Evolutionary conservation across 1,284 basidiomycete species (phyloP), one percentile per base, ranked within the genome.

Genomic region (Sanguinoderma infundibulare): DNA sequence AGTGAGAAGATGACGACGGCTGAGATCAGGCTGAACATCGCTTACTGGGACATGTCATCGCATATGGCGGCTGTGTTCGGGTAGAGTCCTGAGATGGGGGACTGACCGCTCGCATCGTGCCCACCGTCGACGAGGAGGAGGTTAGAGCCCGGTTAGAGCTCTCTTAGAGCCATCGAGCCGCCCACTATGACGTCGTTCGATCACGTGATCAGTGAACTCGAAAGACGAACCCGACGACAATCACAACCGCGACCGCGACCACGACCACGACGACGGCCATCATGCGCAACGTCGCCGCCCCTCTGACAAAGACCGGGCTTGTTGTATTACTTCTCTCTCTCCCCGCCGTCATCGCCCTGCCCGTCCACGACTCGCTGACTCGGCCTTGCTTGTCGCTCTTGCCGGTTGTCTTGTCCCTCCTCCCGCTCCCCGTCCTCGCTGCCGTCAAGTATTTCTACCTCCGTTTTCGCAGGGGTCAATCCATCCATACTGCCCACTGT

Each of bases 391-490:
- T 57, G 5, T 51, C 57, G 28, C 42, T 44, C n/a, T 28, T 61
- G 14, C 55, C 44, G 8, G 2, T 61, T 36, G 57, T 62, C 15
- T 35, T 69, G 9, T 32, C 53, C 20, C 50, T 70, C 38, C 32
- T 67, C 3, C 67, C 68, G 3, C 39, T 70, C 14, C 55, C 67
- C 0, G 2, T 69, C 12, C 60, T 70, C 17, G 61, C 52, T 2
- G 40, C 51, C 0, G n/a, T 67, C 61, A 70, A 70, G 49, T 66
- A 58, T 39, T 30, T 46, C 26, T 70, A 69, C 40, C 46, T 68
- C 22, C 62, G 60, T 38, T 66, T 65, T 44, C 60, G 69, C 38
- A 55, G 61, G 24, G 55, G 32, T 10, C 68, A 69, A 26, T 65
- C 66, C 28, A 68, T 66, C 22, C 64, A 65, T 38, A 49, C 51